Evolutionary conservation across 805 yeast species (phyloP), one percentile per base, ranked within the genome.

Genomic region (Komagataella populi): DNA sequence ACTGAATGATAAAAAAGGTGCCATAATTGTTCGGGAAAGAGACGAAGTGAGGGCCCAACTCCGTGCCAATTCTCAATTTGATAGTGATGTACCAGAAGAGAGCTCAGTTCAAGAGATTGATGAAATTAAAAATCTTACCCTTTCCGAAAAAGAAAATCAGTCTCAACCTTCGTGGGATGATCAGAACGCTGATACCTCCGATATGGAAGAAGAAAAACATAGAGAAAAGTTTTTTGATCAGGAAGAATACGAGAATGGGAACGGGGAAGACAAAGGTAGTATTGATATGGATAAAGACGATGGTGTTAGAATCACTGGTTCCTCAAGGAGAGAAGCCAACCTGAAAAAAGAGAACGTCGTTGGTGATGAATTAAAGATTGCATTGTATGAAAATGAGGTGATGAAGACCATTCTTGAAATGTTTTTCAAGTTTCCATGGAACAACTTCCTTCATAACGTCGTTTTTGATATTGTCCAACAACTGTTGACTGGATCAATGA

Each of bases 401-500:
- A 73, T 90, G 36, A 69, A 78, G 18, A 76, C 79, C 20, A 81
- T 90, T n/a, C 68, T 89, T 23, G 67, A 75, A 18, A 79, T 85
- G 74, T 87, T 93, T 61, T 82, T 90, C 65, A 70, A 76, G 54
- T 88, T 83, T 65, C 96, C 98, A 6, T 93, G 98, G 98, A 93
- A 93, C 65, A 93, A 93, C 63, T 93, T 93, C 62, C 77, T 93
- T 72, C 99, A 93, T 66, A 93, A 91, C 61, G 99, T 93, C 53
- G 96, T 93, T 6, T 93, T 91, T 72, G 99, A 93, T 67, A 80
- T 93, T 55, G 84, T 93, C 36, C 99, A 93, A 66, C 99, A 93
- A 64, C 81, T 93, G 17, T 77, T 93, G 64, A 89, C 88, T 65
- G 98, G 96, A 1, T 77, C 83, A 46, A 77, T 83, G 73, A 91